Evolutionary conservation across 495 filamentous ascomycete species (phyloP), one percentile per base, ranked within the genome.

Genomic region (Corynascus novoguineensis): DNA sequence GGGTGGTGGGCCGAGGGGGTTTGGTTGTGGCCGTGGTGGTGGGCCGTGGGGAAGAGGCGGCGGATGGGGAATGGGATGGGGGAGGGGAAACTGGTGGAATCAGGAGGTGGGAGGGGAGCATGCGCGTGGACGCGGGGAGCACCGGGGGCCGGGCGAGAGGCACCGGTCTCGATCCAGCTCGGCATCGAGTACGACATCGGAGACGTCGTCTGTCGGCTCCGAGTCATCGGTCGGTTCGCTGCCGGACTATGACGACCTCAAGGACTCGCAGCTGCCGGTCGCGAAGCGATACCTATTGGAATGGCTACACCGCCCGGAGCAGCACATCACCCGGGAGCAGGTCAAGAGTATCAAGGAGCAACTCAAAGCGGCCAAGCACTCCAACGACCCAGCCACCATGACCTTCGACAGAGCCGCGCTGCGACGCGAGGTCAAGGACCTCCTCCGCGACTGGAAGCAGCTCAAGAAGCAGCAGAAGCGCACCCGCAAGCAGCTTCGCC

Each of bases 221-320:
- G 71, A 64, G 32, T 71, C 71, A 0, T 75, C 74, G 15, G 60
- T 75, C 37, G 75, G 71, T 25, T 76, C 73, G 34, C 73, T 79
- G 10, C 75, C 75, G 3, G 75, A 74, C 50, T 73, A 71, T 56
- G 72, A 78, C 50, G 69, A 74, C 38, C 67, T 81, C 0, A 60
- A 61, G 10, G 73, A 75, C 34, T 42, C 55, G 28, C 75, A 78
- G 61, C 68, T 79, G 29, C 68, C 73, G 12, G 38, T 70, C 6
- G 61, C 69, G 3, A 71, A 69, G 53, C 50, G 64, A n/a, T 63
- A 60, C 1, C 53, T 81, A 19, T 42, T 62, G 15, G 59, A 64
- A 4, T 81, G 73, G 70, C 64, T 79, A 9, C 62, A 64, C 28
- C 66, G 74, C 49, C 73, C 76, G 0, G 72, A 78, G 15, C 66